These are phyloP conservation scores for Phaeoacremonium minimum DNA, from an alignment of 2,329 filamentous ascomycete species.

Conservation along the genomic window DNA sequence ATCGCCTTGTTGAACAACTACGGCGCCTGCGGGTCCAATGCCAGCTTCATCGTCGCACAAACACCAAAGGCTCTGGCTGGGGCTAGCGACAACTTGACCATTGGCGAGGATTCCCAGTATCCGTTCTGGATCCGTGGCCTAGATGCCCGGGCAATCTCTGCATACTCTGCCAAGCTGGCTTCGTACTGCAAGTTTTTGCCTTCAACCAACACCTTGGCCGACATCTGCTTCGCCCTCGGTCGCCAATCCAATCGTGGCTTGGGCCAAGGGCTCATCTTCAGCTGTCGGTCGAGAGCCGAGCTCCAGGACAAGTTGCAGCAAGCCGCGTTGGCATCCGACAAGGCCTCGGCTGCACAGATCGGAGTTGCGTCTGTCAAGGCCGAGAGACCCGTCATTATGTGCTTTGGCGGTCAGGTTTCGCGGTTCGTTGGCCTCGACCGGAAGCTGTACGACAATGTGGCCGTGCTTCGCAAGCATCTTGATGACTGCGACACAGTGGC, in stretches of 20 bases:
- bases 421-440: conserved; percentile 22
- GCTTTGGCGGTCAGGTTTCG: conserved; percentile 15
- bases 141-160: background rate
- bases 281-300: conserved; percentile 17
- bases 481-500: conserved; percentile 12
- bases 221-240: conserved; percentile 25
- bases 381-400: conserved; percentile 3
- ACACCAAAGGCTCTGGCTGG: too few relatives aligned
- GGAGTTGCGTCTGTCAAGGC: background rate
- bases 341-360: background rate
- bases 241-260: conserved; percentile 22
- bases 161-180: background rate
- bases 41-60: conserved; percentile 15
- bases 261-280: conserved; percentile 16
- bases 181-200: background rate
- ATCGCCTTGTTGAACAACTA: conserved; percentile 28
- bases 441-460: conserved; percentile 19
- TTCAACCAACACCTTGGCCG: conserved; percentile 18
- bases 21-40: conserved; percentile 26
- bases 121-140: conserved; percentile 4
- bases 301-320: too few relatives aligned
- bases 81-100: too few relatives aligned
- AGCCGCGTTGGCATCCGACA: too few relatives aligned
- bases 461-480: conserved; percentile 17
- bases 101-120: too few relatives aligned